A percentile compares a stretch with the other conserved stretches of the same genome.
phyloP scores from a whole-genome alignment of 2,329 filamentous ascomycete species.

The Colletotrichum chrysophilum region DNA sequence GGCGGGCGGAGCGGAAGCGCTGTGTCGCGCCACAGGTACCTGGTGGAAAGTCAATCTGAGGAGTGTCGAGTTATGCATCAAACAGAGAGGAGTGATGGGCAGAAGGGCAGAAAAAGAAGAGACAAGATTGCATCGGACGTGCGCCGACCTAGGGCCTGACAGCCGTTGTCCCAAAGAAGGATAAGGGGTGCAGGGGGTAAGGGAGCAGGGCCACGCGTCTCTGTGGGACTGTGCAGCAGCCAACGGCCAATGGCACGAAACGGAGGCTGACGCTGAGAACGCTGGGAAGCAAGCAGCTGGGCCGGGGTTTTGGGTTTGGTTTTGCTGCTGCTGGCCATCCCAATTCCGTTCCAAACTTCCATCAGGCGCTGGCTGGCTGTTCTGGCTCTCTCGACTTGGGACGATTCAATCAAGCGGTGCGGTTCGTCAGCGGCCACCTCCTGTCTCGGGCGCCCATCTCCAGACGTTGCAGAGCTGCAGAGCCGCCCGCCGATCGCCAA shows the following conservation, averaged over 20 bases:
- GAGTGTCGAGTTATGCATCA: neutral
- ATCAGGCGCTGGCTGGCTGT: neutral
- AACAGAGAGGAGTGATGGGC: neutral
- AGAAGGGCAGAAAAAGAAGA: neutral
- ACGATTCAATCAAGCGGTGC: neutral
- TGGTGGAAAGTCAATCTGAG: neutral
- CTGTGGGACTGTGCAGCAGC: neutral
- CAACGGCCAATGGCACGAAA: neutral
- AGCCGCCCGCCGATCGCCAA: neutral
- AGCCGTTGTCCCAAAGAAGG: neutral
- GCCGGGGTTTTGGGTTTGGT: neutral
- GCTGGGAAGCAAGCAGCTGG: neutral
- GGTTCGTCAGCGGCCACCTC: neutral
- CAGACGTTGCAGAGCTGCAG: neutral
- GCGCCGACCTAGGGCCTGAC: neutral
- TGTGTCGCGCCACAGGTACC: neutral
- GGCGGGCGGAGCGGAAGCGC: constrained; percentile 8
- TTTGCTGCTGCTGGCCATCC: neutral
- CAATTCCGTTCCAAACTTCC: neutral
- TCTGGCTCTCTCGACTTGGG: neutral
- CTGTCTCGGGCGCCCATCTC: neutral
- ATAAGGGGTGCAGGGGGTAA: neutral
- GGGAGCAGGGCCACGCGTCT: constrained; percentile 15
- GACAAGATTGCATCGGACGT: neutral
- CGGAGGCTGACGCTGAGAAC: neutral